phyloP scores from a whole-genome alignment of 805 yeast species.

The Spathaspora hagerdaliae region DNA sequence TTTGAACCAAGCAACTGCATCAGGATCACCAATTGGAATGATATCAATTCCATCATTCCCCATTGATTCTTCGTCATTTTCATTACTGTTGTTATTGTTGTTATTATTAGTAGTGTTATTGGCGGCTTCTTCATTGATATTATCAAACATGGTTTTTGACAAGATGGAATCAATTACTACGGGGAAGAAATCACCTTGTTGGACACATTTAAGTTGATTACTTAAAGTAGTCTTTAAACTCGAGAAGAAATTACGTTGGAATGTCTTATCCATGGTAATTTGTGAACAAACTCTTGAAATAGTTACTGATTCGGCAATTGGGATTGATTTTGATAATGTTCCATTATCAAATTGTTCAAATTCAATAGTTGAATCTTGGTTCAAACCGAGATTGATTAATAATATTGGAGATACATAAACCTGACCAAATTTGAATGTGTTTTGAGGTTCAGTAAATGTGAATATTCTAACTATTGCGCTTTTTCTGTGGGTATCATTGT shows the following conservation, averaged over 20 bases:
- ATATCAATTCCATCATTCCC: slow-evolving; percentile 17
- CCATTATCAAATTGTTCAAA: slow-evolving; percentile 16
- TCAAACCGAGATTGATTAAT: slow-evolving; percentile 43
- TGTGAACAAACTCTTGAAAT: slow-evolving; percentile 69
- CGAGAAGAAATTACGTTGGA: slow-evolving; percentile 57
- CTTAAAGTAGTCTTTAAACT: slow-evolving; percentile 64
- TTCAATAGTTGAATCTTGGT: slow-evolving; percentile 14
- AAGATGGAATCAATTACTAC: slow-evolving; percentile 69
- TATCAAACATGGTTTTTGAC: slow-evolving; percentile 51
- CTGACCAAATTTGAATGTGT: slow-evolving; percentile 23
- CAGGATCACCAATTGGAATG: slow-evolving; percentile 60
- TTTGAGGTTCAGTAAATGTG: slow-evolving; percentile 64
- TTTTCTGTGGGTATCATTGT: slow-evolving; percentile 5
- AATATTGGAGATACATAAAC: slow-evolving; percentile 64
- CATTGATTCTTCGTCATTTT: slow-evolving; percentile 2
- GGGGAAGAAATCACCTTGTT: slow-evolving; percentile 67
- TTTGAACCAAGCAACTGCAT: slow-evolving; percentile 82
- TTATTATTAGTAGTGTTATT: slow-evolving; percentile 1
- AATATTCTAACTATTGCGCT: slow-evolving; percentile 40
- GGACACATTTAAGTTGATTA: slow-evolving; percentile 51
- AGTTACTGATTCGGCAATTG: slow-evolving; percentile 61
- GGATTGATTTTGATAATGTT: slow-evolving; percentile 23
- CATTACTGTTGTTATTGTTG: slow-evolving; percentile 14
- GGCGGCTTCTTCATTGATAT: slow-evolving; percentile 19
- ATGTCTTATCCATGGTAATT: slow-evolving; percentile 57